These are phyloP conservation scores for Aspergillus jensenii DNA, from an alignment of 2,329 filamentous ascomycete species.

Conservation along the genomic window DNA sequence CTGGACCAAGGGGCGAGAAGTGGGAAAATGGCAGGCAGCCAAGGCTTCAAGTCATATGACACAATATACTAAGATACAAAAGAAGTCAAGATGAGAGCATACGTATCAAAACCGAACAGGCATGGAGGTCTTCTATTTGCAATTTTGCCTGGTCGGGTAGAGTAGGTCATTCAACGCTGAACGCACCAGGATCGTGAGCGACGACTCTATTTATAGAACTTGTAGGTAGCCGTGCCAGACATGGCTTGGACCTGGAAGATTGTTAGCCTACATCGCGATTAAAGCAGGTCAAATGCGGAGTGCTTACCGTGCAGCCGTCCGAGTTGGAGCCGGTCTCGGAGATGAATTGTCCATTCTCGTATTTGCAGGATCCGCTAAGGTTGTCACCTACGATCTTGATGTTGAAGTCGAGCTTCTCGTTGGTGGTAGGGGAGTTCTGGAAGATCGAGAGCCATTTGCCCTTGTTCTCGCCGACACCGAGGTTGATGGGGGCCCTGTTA, in stretches of 20 bases:
- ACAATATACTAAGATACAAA: conserved; percentile 39
- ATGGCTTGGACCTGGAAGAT: conserved; percentile 47
- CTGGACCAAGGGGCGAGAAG: conserved; percentile 11
- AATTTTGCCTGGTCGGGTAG: conserved; percentile 5
- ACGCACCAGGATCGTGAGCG: conserved; percentile 9
- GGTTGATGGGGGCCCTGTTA: conserved; percentile 85
- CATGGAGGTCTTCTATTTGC: conserved; percentile 20
- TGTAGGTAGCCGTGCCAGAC: conserved; percentile 52
- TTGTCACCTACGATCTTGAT: conserved; percentile 72
- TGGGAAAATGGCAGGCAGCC: conserved; percentile 24
- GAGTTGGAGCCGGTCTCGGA: conserved; percentile 46
- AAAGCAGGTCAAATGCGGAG: conserved; percentile 22
- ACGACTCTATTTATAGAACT: conserved; percentile 38
- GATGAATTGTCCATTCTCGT: conserved; percentile 64
- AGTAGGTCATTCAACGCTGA: not conserved
- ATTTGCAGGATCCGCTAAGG: conserved; percentile 62
- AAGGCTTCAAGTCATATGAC: conserved; percentile 28
- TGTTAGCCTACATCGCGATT: not conserved
- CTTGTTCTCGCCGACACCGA: conserved; percentile 73
- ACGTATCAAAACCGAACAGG: conserved; percentile 28
- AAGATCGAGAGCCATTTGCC: conserved; percentile 83
- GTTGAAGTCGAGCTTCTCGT: conserved; percentile 70
- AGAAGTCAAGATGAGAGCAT: conserved; percentile 29
- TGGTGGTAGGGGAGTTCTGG: conserved; percentile 75
- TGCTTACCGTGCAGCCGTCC: conserved; percentile 78